phyloP scores from a whole-genome alignment of 305 asterid species.

The Solanum aculeatissimum region DNA sequence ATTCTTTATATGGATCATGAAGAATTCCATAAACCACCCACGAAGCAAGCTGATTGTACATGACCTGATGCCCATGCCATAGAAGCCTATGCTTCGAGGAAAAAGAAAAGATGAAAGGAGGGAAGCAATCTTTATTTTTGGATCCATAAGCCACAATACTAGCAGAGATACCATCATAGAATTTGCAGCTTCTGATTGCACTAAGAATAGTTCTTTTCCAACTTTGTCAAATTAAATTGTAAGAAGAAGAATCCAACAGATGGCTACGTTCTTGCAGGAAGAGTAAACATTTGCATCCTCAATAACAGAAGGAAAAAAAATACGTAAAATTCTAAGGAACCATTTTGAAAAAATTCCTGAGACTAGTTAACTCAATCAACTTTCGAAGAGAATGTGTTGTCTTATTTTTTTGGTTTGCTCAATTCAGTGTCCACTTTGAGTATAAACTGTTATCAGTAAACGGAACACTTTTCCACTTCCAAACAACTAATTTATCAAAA shows the following conservation, averaged over 20 bases:
- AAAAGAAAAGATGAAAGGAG: background rate
- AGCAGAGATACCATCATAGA: background rate
- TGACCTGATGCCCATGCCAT: slow-evolving; percentile 98
- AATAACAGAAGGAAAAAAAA: background rate
- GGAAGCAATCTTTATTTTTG: background rate
- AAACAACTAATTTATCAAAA: background rate
- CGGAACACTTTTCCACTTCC: background rate
- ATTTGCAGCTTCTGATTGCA: background rate
- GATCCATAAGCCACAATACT: background rate
- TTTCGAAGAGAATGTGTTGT: background rate
- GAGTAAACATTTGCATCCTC: background rate
- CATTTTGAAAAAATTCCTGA: background rate
- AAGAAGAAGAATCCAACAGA: background rate
- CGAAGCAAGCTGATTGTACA: slow-evolving; percentile 92
- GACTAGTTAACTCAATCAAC: background rate
- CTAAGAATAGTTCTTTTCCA: background rate
- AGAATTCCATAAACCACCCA: slow-evolving; percentile 98
- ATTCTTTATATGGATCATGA: slow-evolving; percentile 86
- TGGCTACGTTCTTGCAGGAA: background rate
- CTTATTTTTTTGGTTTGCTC: background rate
- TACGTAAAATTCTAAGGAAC: background rate
- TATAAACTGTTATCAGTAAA: background rate
- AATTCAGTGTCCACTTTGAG: background rate
- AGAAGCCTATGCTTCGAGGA: slow-evolving; percentile 51
- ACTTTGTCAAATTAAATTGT: background rate